These are phyloP conservation scores for Mariannaea sp. DNA, from an alignment of 2,329 filamentous ascomycete species.

Conservation along the genomic window DNA sequence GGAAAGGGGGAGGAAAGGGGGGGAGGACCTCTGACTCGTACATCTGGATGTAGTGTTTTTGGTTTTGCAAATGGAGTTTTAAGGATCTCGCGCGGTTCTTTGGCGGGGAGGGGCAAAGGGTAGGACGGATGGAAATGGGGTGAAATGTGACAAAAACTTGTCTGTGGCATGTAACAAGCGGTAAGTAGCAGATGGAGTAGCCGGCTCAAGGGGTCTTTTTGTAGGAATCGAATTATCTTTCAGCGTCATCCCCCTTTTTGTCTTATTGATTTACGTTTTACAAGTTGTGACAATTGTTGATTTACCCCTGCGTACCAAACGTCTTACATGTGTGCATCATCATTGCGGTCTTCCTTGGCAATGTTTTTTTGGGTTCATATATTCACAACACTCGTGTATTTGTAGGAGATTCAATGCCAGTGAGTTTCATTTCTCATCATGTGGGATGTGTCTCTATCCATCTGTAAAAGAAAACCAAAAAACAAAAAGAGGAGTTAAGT, in stretches of 20 bases:
- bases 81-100: constrained; percentile 41
- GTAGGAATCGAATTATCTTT: constrained; percentile 38
- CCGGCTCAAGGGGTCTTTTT: constrained; percentile 28
- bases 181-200: constrained; percentile 22
- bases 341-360: no score
- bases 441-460: constrained; percentile 15
- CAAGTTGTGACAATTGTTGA: no score
- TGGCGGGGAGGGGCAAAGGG: constrained; percentile 15
- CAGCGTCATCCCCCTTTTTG: constrained; percentile 14
- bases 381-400: no score
- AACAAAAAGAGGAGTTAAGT: constrained; percentile 13
- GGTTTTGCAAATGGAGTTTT: constrained; percentile 47
- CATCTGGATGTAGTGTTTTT: constrained; percentile 49
- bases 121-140: constrained; percentile 19
- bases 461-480: no score
- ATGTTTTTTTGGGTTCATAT: no score
- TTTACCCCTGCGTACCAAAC: no score
- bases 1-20: no score
- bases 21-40: constrained; percentile 31
- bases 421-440: constrained; percentile 19
- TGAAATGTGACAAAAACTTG: constrained; percentile 21
- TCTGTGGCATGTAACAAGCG: constrained; percentile 31
- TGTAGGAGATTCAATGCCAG: background rate
- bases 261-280: no score
- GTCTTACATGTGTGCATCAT: no score